Base-by-base conservation (phyloP, 108 stramenopile genomes). In the Cylindrotheca fusiformis region DNA sequence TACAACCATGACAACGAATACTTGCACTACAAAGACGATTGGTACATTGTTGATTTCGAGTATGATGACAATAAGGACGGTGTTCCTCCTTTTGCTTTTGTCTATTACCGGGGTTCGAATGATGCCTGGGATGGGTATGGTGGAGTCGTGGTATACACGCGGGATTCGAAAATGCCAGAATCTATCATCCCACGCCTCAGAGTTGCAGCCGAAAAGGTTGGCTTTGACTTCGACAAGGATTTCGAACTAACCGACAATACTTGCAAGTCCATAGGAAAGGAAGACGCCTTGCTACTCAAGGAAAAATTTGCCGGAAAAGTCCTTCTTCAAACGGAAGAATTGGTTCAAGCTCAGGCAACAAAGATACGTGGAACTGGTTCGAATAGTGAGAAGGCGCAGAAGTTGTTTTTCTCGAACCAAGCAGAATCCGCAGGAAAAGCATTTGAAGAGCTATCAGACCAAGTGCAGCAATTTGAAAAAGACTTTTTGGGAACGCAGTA, bases 71-170 rank as follows among this genome's bases (percentile, higher is more conserved):
- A 90, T 65, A 80, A 78, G 55, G 80, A 81, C 23, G 80, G 80
- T 5, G 66, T 74, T 0, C 86, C 95, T 27, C 87, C 89, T 22
- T 96, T 96, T 80, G 95, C 95, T 36, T 90, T 96, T 59, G 88
- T 98, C 19, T 96, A 95, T 58, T 98, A 97, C 76, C 80, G 97
- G 8, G 97, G 97, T 23, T 76, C 72, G 48, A 98, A 98, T 61
- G 97, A 98, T 68, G 97, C 97, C 2, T 98, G 97, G 97, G 79
- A 93, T 60, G 97, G 97, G 1, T 98, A 98, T 70, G 97, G 76
- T 23, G 97, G 97, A 26, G 95, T 80, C 0, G 94, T 96, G 4
- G 79, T 98, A 5, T 98, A 98, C 91, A 97, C 97, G n/a, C 76
- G 86, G 23, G 81, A 82, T 29, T 22, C 88, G 22, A 75, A 79